A percentile compares a stretch with the other conserved stretches of the same genome.
These are phyloP conservation scores for Globisporangium rhizosaccharum DNA, from an alignment of 352 stramenopile genomes.

Conservation along the genomic window DNA sequence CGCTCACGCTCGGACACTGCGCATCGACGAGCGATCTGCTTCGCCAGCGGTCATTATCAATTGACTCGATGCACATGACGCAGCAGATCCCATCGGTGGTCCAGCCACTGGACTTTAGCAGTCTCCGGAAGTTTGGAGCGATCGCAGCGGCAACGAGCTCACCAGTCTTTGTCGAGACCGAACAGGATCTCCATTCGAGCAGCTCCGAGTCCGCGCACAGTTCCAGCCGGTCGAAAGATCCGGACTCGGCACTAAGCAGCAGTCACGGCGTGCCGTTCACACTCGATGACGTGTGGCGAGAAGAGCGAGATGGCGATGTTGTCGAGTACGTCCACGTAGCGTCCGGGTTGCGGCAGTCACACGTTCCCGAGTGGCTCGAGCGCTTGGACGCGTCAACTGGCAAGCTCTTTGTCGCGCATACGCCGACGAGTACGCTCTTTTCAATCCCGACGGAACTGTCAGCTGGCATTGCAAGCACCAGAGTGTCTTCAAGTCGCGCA, in stretches of 20 bases:
- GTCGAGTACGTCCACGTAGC: conserved; percentile 10
- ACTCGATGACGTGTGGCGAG: conserved; percentile 10
- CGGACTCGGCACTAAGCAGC: not conserved
- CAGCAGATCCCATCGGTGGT: conserved; percentile 10
- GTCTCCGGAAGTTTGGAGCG: not conserved
- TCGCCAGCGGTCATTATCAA: not conserved
- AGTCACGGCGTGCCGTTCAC: conserved; percentile 4
- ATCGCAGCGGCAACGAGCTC: not conserved
- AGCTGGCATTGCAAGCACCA: not conserved
- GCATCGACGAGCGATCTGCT: conserved; percentile 2
- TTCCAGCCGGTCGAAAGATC: not conserved
- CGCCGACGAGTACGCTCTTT: conserved; percentile 11
- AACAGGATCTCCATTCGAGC: not conserved
- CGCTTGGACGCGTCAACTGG: conserved; percentile 8
- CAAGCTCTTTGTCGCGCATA: conserved; percentile 14
- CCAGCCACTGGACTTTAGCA: conserved; percentile 13
- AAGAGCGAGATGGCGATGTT: conserved; percentile 1
- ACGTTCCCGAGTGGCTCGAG: conserved; percentile 14
- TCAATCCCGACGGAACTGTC: not conserved
- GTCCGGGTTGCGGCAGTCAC: conserved; percentile 6
- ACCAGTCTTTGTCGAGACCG: not conserved
- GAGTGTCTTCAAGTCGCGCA: not conserved
- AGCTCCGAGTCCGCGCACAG: not conserved
- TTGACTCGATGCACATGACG: conserved; percentile 7
- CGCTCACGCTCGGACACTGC: not conserved